These are phyloP conservation scores for Aspergillus sergii DNA, from an alignment of 2,329 filamentous ascomycete genomes.

Conservation along the genomic window DNA sequence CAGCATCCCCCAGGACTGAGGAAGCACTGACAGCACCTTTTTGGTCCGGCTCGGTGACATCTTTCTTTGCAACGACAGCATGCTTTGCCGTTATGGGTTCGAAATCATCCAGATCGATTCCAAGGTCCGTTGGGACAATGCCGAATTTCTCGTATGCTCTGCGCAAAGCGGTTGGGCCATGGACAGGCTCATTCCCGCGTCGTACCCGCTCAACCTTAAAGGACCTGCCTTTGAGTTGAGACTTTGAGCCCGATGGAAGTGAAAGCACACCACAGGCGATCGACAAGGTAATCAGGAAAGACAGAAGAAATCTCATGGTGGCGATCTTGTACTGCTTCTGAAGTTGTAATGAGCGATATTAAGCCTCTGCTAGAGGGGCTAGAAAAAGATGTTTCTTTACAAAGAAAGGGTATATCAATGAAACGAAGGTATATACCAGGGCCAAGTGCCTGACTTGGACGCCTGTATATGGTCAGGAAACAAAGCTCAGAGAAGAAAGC, in stretches of 20 bases:
- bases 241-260: constrained; percentile 30
- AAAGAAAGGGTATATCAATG: constrained; percentile 6
- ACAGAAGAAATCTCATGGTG: constrained; percentile 33
- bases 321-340: constrained; percentile 3
- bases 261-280: constrained; percentile 37
- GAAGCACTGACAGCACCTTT: constrained; percentile 65
- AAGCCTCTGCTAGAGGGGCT: neutral
- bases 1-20: constrained; percentile 65
- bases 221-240: constrained; percentile 43
- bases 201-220: constrained; percentile 64
- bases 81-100: constrained; percentile 30
- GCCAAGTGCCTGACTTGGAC: constrained; percentile 18
- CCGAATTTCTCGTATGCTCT: constrained; percentile 71
- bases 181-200: constrained; percentile 58
- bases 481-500: neutral
- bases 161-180: constrained; percentile 64
- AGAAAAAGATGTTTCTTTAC: neutral
- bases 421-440: constrained; percentile 4
- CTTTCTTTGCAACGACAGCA: constrained; percentile 29
- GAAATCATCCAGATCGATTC: constrained; percentile 39
- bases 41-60: constrained; percentile 32
- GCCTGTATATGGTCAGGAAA: constrained; percentile 1
- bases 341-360: neutral
- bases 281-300: constrained; percentile 31
- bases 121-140: constrained; percentile 51